phyloP scores from a whole-genome alignment of 768 basidiomycete species.

The Podaxis carcinomalis region DNA sequence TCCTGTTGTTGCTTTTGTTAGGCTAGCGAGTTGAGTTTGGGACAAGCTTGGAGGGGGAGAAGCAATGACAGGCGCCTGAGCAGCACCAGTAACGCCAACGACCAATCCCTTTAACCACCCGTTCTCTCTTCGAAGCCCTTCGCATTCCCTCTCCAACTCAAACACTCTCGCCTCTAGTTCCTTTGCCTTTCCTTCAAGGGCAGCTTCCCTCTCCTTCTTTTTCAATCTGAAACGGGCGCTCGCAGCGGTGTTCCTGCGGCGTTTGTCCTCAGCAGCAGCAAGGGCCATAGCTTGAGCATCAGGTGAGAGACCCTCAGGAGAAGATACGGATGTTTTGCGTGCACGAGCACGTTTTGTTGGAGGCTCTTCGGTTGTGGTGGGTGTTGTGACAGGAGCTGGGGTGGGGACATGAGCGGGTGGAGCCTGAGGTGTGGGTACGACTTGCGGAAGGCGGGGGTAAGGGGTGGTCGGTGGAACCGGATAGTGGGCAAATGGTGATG shows the following conservation, averaged over 20 bases:
- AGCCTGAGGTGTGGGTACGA: constrained; percentile 10
- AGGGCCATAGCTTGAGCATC: constrained; percentile 23
- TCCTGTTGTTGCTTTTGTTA: constrained; percentile 13
- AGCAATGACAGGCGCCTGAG: constrained; percentile 31
- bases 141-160: constrained; percentile 89
- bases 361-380: constrained; percentile 25
- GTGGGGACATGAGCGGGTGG: constrained; percentile 14
- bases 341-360: constrained; percentile 54
- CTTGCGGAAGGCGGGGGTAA: constrained; percentile 19
- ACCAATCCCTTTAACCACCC: constrained; percentile 90
- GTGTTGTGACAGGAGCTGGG: constrained; percentile 12
- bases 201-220: constrained; percentile 94
- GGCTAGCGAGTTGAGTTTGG: constrained; percentile 12
- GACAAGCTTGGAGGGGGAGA: constrained; percentile 19
- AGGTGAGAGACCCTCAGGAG: constrained; percentile 25
- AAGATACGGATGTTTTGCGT: constrained; percentile 43
- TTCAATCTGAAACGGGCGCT: constrained; percentile 91
- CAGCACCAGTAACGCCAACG: constrained; percentile 80
- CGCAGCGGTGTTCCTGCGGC: constrained; percentile 90
- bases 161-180: constrained; percentile 76
- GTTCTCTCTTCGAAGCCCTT: constrained; percentile 83
- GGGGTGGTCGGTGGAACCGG: constrained; percentile 20
- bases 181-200: constrained; percentile 80
- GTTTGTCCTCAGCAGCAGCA: constrained; percentile 79
- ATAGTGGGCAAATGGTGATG: constrained; percentile 14